Evolutionary conservation across 2,329 filamentous ascomycete genomes (phyloP), one percentile per base, ranked within the genome.

Genomic region (Hymenoscyphus infarciens): DNA sequence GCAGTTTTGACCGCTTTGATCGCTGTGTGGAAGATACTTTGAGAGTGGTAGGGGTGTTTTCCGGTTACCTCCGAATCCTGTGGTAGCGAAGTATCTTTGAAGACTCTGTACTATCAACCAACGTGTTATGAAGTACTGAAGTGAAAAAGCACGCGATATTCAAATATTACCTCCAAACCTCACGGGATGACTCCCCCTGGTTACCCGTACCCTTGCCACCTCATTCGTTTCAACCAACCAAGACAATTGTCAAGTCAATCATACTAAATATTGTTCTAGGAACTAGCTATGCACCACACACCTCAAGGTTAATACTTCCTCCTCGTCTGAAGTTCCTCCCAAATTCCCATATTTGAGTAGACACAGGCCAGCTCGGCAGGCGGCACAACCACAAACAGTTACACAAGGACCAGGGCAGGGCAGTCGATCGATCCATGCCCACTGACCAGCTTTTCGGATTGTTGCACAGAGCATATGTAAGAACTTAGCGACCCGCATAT

Each of bases 1-100:
- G 60, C 56, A 65, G 54, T 42, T 27, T 52, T 68, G 62, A 64
- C 62, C 61, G 64, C 65, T 67, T 66, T 65, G 66, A 62, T 66
- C 64, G 54, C 52, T 53, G 27, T 29, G 64, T 57, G 62, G 60
- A 57, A 55, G 25, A 33, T n/a, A 31, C 52, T 55, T n/a, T 29
- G 16, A n/a, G 25, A 31, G 52, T 6, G 52, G 25, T 27, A 22
- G 29, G 29, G 52, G 15, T 55, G 1, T 27, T n/a, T 27, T 27
- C 52, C 25, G 29, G n/a, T 29, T 31, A 29, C 52, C 29, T 55
- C 29, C 27, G 25, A 31, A 29, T 15, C 25, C 5, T 55, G 25
- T 31, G 29, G 52, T 55, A 25, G 29, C 29, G 25, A n/a, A 31
- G 13, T 54, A 25, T 25, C 25, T 55, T 33, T 55, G 16, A 52